Base-by-base conservation (phyloP, 1,284 basidiomycete species). In the Moesziomyces sp. region DNA sequence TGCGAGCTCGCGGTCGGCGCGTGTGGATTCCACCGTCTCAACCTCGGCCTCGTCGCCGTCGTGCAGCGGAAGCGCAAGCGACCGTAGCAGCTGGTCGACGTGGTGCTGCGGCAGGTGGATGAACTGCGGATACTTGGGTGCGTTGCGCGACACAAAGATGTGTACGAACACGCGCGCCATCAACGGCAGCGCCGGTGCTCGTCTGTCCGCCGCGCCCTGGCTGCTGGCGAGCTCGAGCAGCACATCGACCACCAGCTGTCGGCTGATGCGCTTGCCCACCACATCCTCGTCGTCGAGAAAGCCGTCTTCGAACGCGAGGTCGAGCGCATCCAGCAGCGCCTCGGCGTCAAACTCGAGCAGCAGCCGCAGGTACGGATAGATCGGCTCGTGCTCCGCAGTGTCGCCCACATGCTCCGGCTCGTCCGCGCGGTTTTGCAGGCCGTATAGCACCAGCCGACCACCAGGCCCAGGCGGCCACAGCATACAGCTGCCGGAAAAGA, bases 61-160 rank as follows among this genome's bases (percentile, higher is more conserved):
- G 54, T 86, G 85, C 79, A 93, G 91, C 0, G 94, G 93, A 28
- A 87, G 86, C 0, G 93, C 90, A 11, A 99, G 89, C 10, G 89
- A 88, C 49, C 92, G 87, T 40, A 99, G 88, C 70, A 98, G 90
- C 45, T 86, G 87, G 71, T 94, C 91, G 5, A 94, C 87, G 1
- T 89, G 87, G 46, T 88, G 90, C 3, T 89, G 89, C 0, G 90
- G 85, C 42, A 95, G 87, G 60, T 88, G 86, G 63, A 98, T 88
- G 85, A 91, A 94, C 85, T 97, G 94, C 0, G 92, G 91, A 84
- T 98, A 99, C 85, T 98, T 99, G 0, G 97, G 93, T 16, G 97
- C 89, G 83, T 98, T 99, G 61, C 95, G 91, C 1, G 97, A 93
- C 61, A 98, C 89, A 85, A 99, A 99, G 74, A 99, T 97, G 82